phyloP scores from a whole-genome alignment of 2,329 filamentous ascomycete genomes.

The Penicillium brasilianum region DNA sequence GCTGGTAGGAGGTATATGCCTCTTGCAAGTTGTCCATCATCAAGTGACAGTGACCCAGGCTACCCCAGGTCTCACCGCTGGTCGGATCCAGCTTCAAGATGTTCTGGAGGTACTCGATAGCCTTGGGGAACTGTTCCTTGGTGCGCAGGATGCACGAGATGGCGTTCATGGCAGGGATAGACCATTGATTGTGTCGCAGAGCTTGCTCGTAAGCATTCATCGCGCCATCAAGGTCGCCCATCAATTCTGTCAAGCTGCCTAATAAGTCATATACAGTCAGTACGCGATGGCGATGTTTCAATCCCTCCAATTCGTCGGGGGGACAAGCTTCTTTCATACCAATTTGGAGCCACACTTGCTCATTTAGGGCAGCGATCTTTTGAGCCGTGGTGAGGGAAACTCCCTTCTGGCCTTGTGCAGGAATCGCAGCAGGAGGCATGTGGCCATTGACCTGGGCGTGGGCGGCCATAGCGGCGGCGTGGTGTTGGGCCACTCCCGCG shows the following conservation, averaged over 20 bases:
- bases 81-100: slow-evolving; percentile 87
- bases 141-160: slow-evolving; percentile 90
- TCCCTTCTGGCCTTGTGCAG: slow-evolving; percentile 56
- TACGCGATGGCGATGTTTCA: background rate
- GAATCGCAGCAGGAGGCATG: slow-evolving; percentile 58
- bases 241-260: slow-evolving; percentile 86
- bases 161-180: slow-evolving; percentile 88
- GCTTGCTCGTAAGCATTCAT: slow-evolving; percentile 90
- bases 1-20: slow-evolving; percentile 95
- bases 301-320: background rate
- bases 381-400: slow-evolving; percentile 71
- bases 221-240: slow-evolving; percentile 87
- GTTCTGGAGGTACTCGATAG: slow-evolving; percentile 88
- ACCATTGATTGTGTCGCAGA: slow-evolving; percentile 83
- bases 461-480: slow-evolving; percentile 46
- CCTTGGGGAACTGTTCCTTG: slow-evolving; percentile 91
- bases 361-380: slow-evolving; percentile 78
- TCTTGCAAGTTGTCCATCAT: slow-evolving; percentile 99
- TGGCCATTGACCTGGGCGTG: slow-evolving; percentile 55
- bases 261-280: slow-evolving; percentile 23
- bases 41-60: slow-evolving; percentile 93
- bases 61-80: slow-evolving; percentile 97
- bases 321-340: slow-evolving; percentile 62
- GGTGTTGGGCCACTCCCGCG: slow-evolving; percentile 70
- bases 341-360: slow-evolving; percentile 89